These are phyloP conservation scores for Steccherinum ochraceum DNA, from an alignment of 768 basidiomycete genomes.

Conservation along the genomic window DNA sequence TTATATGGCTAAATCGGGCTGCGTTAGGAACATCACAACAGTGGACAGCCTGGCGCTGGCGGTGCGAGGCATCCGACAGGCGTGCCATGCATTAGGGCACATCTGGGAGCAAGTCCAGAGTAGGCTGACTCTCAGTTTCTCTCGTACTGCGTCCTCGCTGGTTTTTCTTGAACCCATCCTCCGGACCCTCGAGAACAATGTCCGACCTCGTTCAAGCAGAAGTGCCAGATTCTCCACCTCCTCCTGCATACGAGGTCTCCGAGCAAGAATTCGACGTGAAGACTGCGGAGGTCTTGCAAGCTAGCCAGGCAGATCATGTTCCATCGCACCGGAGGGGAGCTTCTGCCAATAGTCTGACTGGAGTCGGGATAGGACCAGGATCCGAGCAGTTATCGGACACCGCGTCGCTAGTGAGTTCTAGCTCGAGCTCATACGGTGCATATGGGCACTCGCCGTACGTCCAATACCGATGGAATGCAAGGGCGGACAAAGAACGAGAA, in stretches of 20 bases:
- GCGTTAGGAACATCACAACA: not conserved
- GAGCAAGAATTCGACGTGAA: slow-evolving; percentile 46
- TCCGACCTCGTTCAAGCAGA: slow-evolving; percentile 12
- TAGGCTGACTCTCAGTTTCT: too few species aligned
- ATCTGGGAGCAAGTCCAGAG: too few species aligned
- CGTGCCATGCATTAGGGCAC: too few species aligned
- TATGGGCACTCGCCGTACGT: too few species aligned
- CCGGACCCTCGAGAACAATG: slow-evolving; percentile 8
- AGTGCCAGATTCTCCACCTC: slow-evolving; percentile 21
- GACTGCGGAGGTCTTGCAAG: slow-evolving; percentile 33
- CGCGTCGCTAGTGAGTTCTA: too few species aligned
- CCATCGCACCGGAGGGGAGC: too few species aligned
- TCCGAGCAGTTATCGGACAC: too few species aligned
- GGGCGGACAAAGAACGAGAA: not conserved
- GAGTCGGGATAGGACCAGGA: too few species aligned
- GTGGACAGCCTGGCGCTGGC: not conserved
- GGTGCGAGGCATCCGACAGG: too few species aligned
- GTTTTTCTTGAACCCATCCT: not conserved
- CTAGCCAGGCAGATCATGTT: too few species aligned
- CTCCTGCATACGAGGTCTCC: slow-evolving; percentile 36
- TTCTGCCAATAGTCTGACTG: too few species aligned
- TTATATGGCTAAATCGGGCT: not conserved
- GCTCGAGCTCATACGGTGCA: not conserved
- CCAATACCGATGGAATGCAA: not conserved
- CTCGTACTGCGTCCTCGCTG: too few species aligned